These are phyloP conservation scores for Chlorella sorokiniana DNA, from an alignment of 139 green algal genomes.

Conservation along the genomic window DNA sequence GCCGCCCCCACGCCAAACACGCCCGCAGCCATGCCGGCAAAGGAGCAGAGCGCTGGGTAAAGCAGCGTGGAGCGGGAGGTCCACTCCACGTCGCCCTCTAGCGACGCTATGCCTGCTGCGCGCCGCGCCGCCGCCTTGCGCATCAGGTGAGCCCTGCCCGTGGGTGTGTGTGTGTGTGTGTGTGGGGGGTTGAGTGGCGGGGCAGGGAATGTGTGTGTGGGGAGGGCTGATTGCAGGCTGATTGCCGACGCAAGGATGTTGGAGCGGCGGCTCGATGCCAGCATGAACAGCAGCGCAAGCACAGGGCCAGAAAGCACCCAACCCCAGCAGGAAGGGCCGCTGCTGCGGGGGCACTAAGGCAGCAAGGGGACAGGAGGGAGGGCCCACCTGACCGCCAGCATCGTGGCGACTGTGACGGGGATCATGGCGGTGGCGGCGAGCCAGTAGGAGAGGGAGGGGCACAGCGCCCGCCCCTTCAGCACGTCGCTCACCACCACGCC, in stretches of 20 bases:
- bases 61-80: conserved; percentile 53
- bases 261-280: no score
- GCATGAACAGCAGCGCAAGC: no score
- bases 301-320: no score
- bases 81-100: conserved; percentile 51
- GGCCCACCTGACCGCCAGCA: conserved; percentile 20
- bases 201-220: no score
- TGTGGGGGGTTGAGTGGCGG: no score
- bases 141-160: conserved; percentile 26
- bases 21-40: conserved; percentile 66
- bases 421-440: conserved; percentile 49
- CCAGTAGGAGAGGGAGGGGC: conserved; percentile 58
- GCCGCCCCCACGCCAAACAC: conserved; percentile 76
- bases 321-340: no score
- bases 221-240: no score
- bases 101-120: neutral
- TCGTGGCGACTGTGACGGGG: conserved; percentile 39
- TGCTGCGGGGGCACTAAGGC: no score
- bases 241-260: neutral
- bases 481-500: conserved; percentile 40
- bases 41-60: conserved; percentile 59
- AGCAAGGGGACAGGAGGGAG: neutral
- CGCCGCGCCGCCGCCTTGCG: neutral
- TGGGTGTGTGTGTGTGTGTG: no score
- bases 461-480: conserved; percentile 34